phyloP scores from a whole-genome alignment of 1,284 basidiomycete genomes.

The Hemileia vastatrix region DNA sequence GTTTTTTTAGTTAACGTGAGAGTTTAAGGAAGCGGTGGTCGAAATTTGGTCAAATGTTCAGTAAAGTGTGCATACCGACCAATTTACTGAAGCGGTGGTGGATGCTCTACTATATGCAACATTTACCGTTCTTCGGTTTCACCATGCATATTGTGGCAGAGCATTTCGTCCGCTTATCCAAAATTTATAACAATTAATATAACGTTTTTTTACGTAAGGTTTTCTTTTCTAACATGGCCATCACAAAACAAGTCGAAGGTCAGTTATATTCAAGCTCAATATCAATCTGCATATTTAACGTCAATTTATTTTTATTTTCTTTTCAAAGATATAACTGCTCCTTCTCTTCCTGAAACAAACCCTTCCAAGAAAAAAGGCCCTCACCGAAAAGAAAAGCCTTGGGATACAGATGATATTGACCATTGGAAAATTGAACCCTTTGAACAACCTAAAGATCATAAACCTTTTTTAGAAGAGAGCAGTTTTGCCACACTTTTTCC shows the following conservation, averaged over 20 bases:
- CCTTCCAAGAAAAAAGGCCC: conserved; percentile 12
- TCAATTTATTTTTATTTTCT: neutral
- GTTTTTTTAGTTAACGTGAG: no score
- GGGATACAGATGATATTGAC: conserved; percentile 98
- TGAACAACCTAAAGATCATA: conserved; percentile 50
- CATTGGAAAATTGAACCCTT: conserved; percentile 93
- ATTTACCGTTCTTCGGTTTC: no score
- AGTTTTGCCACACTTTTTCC: conserved; percentile 97
- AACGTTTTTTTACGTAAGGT: no score
- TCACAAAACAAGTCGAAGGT: conserved; percentile 22
- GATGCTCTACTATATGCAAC: no score
- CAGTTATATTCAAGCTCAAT: neutral
- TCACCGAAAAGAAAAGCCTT: conserved; percentile 48
- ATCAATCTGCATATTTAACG: neutral
- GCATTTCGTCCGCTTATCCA: no score
- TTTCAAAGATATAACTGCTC: conserved; percentile 15
- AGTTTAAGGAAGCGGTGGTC: no score
- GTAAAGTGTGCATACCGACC: no score
- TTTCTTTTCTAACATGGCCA: conserved; percentile 16
- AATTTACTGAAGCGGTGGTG: no score
- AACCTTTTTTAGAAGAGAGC: conserved; percentile 85
- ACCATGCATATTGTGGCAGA: no score
- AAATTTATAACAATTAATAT: no score
- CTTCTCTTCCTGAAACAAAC: conserved; percentile 12
- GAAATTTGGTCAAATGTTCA: no score